Evolutionary conservation across 805 yeast species (phyloP), one percentile per base, ranked within the genome.

Genomic region (Starmerella scarabaei): DNA sequence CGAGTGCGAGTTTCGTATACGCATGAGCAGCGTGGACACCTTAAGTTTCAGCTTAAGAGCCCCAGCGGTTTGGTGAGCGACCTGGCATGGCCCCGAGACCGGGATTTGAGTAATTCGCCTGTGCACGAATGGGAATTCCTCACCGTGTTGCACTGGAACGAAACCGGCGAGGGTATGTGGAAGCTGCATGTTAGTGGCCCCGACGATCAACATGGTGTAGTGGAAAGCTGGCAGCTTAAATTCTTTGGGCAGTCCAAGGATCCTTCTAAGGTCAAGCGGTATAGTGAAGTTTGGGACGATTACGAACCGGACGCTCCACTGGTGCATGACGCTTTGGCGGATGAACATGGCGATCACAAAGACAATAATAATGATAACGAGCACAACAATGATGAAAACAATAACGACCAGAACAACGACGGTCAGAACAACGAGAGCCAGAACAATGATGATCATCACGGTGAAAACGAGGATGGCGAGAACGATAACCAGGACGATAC

Each of bases 121-220:
- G 80, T 83, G 48, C 51, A 56, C 4, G 67, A 80, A 50, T 91
- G 98, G 98, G 80, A 82, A 1, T 91, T 91, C 55, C 83, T 86
- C 83, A 72, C 88, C 9, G 97, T 91, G n/a, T 96, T 94, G 1
- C 97, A 91, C 58, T 91, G 97, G 96, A 95, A 95, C 30, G 86
- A 79, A 51, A 36, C 55, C 2, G 88, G 86, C 2, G 60, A 60
- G 20, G 99, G 99, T 9, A 73, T 70, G 4, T 91, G 98, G 98
- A 73, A 60, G 28, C 52, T 91, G 16, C 73, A 68, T 48, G 86
- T 86, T 2, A 53, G 57, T n/a, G 69, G 71, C 36, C 43, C 38
- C 14, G 59, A 56, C 16, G 64, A 58, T 6, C 45, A 43, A 4
- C 35, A 35, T 16, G 64, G 63, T 15, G 36, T 33, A 20, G 66